These are phyloP conservation scores for Aspergillus sclerotiicarbonarius DNA, from an alignment of 495 filamentous ascomycete genomes.

Conservation along the genomic window DNA sequence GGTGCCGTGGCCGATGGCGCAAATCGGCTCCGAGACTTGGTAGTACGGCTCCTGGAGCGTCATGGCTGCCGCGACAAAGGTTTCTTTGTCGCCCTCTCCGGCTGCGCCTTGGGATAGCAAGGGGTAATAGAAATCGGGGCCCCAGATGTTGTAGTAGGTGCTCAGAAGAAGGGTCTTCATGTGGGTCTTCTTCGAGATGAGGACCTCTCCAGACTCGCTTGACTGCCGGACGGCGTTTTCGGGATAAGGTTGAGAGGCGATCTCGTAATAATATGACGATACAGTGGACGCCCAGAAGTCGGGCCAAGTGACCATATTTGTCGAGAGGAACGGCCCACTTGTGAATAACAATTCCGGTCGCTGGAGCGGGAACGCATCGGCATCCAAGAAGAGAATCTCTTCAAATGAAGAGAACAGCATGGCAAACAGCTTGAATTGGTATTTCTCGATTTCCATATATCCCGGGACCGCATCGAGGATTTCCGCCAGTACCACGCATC, in stretches of 20 bases:
- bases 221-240: slow-evolving; percentile 30
- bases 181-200: slow-evolving; percentile 50
- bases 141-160: slow-evolving; percentile 60
- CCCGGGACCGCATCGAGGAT: slow-evolving; percentile 29
- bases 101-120: slow-evolving; percentile 51
- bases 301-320: slow-evolving; percentile 52
- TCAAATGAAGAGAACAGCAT: slow-evolving; percentile 56
- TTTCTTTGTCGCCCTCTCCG: slow-evolving; percentile 61
- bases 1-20: slow-evolving; percentile 74
- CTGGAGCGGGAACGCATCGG: slow-evolving; percentile 47
- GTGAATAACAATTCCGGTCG: slow-evolving; percentile 47
- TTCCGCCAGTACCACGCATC: slow-evolving; percentile 45
- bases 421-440: slow-evolving; percentile 54
- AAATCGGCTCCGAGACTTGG: slow-evolving; percentile 71
- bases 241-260: slow-evolving; percentile 38
- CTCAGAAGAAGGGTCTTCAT: slow-evolving; percentile 48
- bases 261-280: slow-evolving; percentile 48
- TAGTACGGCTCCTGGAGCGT: slow-evolving; percentile 45
- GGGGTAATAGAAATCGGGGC: slow-evolving; percentile 50
- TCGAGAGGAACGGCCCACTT: slow-evolving; percentile 42
- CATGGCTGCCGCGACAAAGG: slow-evolving; percentile 49
- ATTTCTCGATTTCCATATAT: slow-evolving; percentile 33
- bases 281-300: slow-evolving; percentile 54
- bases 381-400: slow-evolving; percentile 55
- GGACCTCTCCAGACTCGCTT: slow-evolving; percentile 54